Percentiles rank a stretch among this genome's conserved stretches.
Conservation (phyloP, 306 rosid species). For the Crotalaria pallida region DNA sequence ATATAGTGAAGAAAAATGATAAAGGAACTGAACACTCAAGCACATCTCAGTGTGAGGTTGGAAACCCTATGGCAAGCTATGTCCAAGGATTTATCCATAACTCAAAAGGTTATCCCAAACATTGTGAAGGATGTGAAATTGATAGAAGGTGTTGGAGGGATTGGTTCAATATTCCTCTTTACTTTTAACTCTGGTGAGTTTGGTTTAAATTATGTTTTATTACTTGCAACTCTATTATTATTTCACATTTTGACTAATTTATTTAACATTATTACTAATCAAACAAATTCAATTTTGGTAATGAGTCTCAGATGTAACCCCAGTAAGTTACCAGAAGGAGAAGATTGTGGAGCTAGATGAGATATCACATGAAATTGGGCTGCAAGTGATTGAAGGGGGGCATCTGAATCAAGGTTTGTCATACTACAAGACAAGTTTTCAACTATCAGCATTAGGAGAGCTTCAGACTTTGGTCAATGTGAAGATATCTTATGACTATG, state of each 20-base stretch:
- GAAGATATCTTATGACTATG: constrained; percentile 48
- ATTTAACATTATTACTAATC: neutral
- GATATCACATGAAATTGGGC: constrained; percentile 33
- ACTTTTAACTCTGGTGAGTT: no score
- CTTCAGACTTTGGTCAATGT: constrained; percentile 42
- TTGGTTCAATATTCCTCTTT: no score
- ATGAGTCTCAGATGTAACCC: constrained; percentile 15
- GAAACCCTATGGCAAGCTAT: constrained; percentile 47
- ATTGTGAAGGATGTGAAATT: no score
- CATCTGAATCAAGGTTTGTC: constrained; percentile 46
- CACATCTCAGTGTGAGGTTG: constrained; percentile 29
- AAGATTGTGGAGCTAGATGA: constrained; percentile 53
- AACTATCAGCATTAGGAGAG: constrained; percentile 25
- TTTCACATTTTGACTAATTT: neutral
- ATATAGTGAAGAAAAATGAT: constrained; percentile 20
- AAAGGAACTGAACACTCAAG: constrained; percentile 33
- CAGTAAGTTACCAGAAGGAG: constrained; percentile 41
- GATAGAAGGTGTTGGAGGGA: no score
- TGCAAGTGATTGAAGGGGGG: constrained; percentile 57
- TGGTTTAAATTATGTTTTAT: no score
- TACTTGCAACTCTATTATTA: no score
- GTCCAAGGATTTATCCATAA: constrained; percentile 30
- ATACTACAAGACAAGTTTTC: constrained; percentile 45
- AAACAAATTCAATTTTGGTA: neutral
- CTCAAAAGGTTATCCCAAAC: no score